phyloP scores from a whole-genome alignment of 371 early-diverging fungal species.

The Mucor piriformis region DNA sequence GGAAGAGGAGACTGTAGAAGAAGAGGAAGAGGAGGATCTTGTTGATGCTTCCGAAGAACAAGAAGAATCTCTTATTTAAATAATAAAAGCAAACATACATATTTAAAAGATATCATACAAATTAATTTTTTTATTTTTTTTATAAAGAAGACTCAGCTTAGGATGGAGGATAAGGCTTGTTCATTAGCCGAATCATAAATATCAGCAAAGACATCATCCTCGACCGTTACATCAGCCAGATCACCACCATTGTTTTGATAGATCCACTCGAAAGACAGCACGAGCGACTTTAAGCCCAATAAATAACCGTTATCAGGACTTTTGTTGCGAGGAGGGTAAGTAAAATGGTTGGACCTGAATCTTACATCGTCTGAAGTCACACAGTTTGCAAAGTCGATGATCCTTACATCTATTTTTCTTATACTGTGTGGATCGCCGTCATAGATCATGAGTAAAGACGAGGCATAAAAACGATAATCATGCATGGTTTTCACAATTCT shows the following conservation, averaged over 20 bases:
- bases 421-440: constrained; percentile 35
- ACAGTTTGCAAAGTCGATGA: constrained; percentile 95
- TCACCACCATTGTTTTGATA: constrained; percentile 52
- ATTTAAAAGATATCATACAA: not conserved
- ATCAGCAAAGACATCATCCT: constrained; percentile 36
- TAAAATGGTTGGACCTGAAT: constrained; percentile 30
- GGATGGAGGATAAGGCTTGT: constrained; percentile 5
- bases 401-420: constrained; percentile 74
- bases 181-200: constrained; percentile 33
- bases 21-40: constrained; percentile 8
- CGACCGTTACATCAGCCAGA: constrained; percentile 23
- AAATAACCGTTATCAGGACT: constrained; percentile 77
- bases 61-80: constrained; percentile 6
- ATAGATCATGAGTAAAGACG: constrained; percentile 72
- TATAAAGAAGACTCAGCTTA: not conserved
- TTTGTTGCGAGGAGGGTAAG: constrained; percentile 72
- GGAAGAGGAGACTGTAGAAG: constrained; percentile 7
- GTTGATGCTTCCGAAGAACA: not conserved
- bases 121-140: not conserved
- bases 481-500: constrained; percentile 72
- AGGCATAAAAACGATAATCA: constrained; percentile 89
- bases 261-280: constrained; percentile 68
- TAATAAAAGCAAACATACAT: constrained; percentile 3
- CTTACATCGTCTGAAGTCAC: constrained; percentile 40
- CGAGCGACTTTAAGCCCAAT: constrained; percentile 71